Conservation (phyloP, 306 rosid species). For the Canavalia ensiformis region DNA sequence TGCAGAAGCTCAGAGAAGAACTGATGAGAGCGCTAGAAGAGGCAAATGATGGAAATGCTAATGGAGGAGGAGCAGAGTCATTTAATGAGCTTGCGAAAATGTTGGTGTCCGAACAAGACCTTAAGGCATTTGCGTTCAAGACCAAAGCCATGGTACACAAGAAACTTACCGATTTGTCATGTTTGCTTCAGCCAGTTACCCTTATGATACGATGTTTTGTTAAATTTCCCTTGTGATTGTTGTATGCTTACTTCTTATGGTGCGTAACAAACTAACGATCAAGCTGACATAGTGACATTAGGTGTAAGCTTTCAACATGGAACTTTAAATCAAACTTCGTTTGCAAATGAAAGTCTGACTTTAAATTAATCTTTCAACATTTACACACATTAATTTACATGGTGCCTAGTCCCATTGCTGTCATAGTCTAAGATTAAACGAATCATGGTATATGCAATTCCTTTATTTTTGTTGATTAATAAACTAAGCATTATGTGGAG, state of each 20-base stretch:
- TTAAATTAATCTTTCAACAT: too few relatives aligned
- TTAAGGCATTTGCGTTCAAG: conserved; percentile 78
- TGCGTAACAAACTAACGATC: not conserved
- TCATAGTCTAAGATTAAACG: too few relatives aligned
- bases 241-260: not conserved
- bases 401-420: too few relatives aligned
- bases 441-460: too few relatives aligned
- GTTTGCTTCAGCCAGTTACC: not conserved
- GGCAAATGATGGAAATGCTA: conserved; percentile 58
- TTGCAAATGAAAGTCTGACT: not conserved
- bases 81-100: conserved; percentile 77
- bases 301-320: not conserved
- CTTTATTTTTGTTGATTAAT: too few relatives aligned
- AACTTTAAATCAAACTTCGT: not conserved
- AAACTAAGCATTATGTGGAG: not conserved
- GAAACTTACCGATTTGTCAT: not conserved
- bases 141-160: conserved; percentile 81
- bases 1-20: conserved; percentile 76
- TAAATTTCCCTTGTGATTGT: not conserved
- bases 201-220: not conserved
- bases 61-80: conserved; percentile 60
- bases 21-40: conserved; percentile 68
- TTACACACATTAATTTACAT: too few relatives aligned
- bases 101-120: conserved; percentile 65
- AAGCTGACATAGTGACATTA: not conserved